phyloP scores from a whole-genome alignment of 1,284 basidiomycete species.

The Neolentinus lepideus region DNA sequence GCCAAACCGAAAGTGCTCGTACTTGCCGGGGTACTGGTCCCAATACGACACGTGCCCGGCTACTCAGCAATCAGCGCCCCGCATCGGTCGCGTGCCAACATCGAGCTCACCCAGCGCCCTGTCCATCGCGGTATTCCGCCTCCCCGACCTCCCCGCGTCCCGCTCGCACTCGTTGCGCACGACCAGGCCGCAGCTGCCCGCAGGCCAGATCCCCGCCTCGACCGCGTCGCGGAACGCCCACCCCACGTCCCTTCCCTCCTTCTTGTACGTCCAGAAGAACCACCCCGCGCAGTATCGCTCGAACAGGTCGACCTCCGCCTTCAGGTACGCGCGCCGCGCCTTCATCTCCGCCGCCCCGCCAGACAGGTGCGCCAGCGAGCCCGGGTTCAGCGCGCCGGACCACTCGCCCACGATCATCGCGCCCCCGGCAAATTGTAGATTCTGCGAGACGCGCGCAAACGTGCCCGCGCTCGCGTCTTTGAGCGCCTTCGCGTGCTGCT shows the following conservation, averaged over 20 bases:
- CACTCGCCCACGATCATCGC: conserved; percentile 81
- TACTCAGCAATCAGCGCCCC: conserved; percentile 3
- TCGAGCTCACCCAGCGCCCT: conserved; percentile 36
- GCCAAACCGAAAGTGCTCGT: conserved; percentile 63
- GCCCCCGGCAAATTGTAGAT: conserved; percentile 40
- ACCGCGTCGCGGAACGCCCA: conserved; percentile 76
- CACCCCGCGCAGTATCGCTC: conserved; percentile 66
- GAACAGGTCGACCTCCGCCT: conserved; percentile 64
- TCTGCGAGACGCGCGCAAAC: conserved; percentile 34
- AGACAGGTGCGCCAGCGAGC: conserved; percentile 46
- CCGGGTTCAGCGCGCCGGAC: conserved; percentile 72
- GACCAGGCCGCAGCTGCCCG: conserved; percentile 27
- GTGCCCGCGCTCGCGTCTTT: conserved; percentile 32
- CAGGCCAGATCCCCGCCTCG: conserved; percentile 55
- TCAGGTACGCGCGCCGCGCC: conserved; percentile 45
- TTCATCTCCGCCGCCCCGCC: conserved; percentile 34
- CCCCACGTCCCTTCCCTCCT: conserved; percentile 61
- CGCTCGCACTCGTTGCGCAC: neutral
- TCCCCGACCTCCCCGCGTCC: conserved; percentile 8
- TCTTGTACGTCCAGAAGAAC: conserved; percentile 90
- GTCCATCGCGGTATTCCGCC: conserved; percentile 28
- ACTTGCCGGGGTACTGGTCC: conserved; percentile 39
- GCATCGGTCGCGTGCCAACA: too few species aligned
- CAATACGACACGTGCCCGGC: conserved; percentile 56
- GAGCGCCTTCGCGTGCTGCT: conserved; percentile 47